A percentile compares a stretch with the other conserved stretches of the same genome.
Evolutionary conservation across 2,329 filamentous ascomycete species (phyloP).

Genomic region (Cladobotryum protrusum): DNA sequence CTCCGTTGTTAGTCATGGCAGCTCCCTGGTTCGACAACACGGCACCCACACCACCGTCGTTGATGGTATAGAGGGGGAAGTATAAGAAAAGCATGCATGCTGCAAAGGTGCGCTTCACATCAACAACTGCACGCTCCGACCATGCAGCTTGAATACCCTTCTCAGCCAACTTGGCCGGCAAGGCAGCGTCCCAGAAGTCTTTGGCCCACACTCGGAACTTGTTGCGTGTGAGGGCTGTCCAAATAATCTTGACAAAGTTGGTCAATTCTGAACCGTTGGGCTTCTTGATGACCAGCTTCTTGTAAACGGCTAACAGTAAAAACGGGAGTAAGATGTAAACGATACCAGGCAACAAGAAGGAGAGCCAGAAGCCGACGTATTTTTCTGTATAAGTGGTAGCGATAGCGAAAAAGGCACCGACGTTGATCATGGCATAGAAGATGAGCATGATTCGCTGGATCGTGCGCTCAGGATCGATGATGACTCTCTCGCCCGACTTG

Average conservation of each 20-base stretch:
- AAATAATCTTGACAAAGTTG: constrained; percentile 10
- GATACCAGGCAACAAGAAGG: constrained; percentile 10
- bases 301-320: constrained; percentile 4
- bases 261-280: constrained; percentile 9
- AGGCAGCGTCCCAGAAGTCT: constrained; percentile 10
- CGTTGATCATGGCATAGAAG: constrained; percentile 12
- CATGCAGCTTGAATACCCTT: constrained; percentile 2
- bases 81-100: constrained; percentile 12
- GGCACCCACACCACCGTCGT: constrained; percentile 10
- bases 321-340: constrained; percentile 9
- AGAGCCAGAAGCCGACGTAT: constrained; percentile 12
- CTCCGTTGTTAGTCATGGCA: constrained; percentile 13
- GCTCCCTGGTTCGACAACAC: constrained; percentile 11
- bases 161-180: constrained; percentile 7
- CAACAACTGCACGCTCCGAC: constrained; percentile 9
- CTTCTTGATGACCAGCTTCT: constrained; percentile 4
- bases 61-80: constrained; percentile 12
- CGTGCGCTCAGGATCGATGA: constrained; percentile 10
- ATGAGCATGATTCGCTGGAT: constrained; percentile 9
- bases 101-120: constrained; percentile 8
- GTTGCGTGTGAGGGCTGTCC: constrained; percentile 4
- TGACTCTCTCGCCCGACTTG: constrained; percentile 12
- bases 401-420: constrained; percentile 11
- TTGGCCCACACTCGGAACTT: constrained; percentile 7
- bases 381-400: constrained; percentile 12